Evolutionary conservation across 78 protist genomes (phyloP).

Genomic region (Ministeria vibrans): DNA sequence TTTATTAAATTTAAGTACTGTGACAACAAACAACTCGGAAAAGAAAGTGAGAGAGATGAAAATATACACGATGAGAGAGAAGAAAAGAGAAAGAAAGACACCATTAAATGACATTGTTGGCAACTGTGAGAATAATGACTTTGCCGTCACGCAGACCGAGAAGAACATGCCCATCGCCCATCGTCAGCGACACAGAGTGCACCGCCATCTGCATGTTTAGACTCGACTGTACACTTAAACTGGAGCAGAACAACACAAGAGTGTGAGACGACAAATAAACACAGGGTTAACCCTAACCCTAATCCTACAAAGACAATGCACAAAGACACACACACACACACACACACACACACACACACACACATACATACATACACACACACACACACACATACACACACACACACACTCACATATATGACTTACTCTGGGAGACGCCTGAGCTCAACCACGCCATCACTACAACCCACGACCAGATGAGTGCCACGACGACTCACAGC

Average conservation of each 20-base stretch:
- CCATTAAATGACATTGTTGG: not conserved
- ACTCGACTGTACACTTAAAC: not conserved
- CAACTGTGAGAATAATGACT: not conserved
- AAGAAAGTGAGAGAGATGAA: no score
- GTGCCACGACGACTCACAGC: not conserved
- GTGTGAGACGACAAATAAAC: not conserved
- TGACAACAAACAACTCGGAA: no score
- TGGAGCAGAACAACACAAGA: not conserved
- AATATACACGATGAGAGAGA: not conserved
- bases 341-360: not conserved
- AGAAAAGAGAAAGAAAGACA: not conserved
- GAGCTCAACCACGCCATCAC: no score
- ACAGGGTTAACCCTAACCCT: not conserved
- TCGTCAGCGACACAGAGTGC: not conserved
- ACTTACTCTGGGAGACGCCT: no score
- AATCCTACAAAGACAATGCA: not conserved
- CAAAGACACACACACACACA: no score
- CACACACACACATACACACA: not conserved
- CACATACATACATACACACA: not conserved
- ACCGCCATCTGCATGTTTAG: not conserved
- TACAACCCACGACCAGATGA: not conserved
- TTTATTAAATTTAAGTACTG: no score
- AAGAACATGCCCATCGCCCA: not conserved
- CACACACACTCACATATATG: not conserved
- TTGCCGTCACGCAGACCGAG: not conserved